Evolutionary conservation across 257 asterid species (phyloP).

Genomic region (Primulina eburnea): DNA sequence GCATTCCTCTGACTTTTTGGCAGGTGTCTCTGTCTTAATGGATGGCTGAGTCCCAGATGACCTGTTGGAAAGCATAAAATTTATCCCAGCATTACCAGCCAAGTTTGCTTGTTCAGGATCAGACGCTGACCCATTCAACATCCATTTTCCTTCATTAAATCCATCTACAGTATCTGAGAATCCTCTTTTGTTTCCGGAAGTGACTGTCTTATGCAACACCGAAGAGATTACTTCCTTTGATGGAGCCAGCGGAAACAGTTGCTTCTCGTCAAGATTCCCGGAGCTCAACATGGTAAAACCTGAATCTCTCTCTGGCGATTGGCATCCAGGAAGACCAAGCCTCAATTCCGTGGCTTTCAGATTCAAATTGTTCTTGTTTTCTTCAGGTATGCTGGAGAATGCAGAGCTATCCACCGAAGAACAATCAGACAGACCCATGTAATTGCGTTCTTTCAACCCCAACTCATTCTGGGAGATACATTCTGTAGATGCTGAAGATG

Average conservation of each 20-base stretch:
- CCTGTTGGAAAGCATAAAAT: slow-evolving; percentile 26
- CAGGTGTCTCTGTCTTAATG: slow-evolving; percentile 30
- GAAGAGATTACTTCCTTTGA: slow-evolving; percentile 32
- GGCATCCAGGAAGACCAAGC: slow-evolving; percentile 69
- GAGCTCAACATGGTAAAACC: slow-evolving; percentile 32
- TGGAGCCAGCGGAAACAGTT: slow-evolving; percentile 59
- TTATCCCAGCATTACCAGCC: slow-evolving; percentile 2
- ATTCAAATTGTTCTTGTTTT: slow-evolving; percentile 38
- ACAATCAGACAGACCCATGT: slow-evolving; percentile 67
- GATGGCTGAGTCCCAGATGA: slow-evolving; percentile 31
- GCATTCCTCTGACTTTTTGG: slow-evolving; percentile 7
- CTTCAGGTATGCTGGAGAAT: slow-evolving; percentile 43
- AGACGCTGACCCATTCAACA: background rate
- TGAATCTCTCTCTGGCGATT: slow-evolving; percentile 48
- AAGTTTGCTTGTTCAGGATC: slow-evolving; percentile 21
- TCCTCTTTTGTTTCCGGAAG: slow-evolving; percentile 70
- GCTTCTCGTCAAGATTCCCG: slow-evolving; percentile 52
- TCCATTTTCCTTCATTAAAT: slow-evolving; percentile 36
- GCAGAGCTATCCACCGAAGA: slow-evolving; percentile 67
- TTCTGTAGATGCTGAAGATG: slow-evolving; percentile 50
- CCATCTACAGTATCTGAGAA: slow-evolving; percentile 69
- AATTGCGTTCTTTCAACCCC: slow-evolving; percentile 56
- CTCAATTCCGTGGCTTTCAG: slow-evolving; percentile 70
- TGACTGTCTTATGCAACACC: slow-evolving; percentile 30
- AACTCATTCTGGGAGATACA: slow-evolving; percentile 40